Evolutionary conservation across 116 monocot species (phyloP), one percentile per base, ranked within the genome.

Genomic region (Trichopus zeylanicus): DNA sequence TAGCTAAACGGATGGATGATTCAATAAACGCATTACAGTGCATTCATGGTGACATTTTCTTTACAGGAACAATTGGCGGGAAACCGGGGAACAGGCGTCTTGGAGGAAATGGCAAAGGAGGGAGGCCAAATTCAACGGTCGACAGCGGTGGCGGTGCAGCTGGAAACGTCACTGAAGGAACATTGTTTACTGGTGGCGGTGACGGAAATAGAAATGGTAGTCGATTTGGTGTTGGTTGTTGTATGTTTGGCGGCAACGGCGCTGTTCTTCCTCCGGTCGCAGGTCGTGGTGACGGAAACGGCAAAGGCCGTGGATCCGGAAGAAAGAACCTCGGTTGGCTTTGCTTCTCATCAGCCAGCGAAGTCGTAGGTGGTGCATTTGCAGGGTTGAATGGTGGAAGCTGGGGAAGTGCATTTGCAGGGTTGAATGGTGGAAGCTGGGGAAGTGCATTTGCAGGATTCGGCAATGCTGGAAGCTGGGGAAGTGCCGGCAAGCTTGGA

Each of bases 171-270:
- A 71, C 2, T 49, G 70, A 39, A 1, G 72, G 72, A 3, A 65
- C 6, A 15, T 20, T 24, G 34, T 57, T 4, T 0, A 56, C 25
- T 0, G 70, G 60, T 24, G 80, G 54, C 1, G 68, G 72, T 2
- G 73, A 57, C 33, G 46, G 64, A 22, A 68, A 54, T 9, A 60
- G 76, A 13, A 59, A 31, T 18, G 71, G 56, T 6, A 69, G 65
- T 31, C 62, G 59, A 31, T 60, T 2, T 1, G 64, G 33, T 7
- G 72, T 58, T 7, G 80, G 76, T 28, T 46, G 56, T n/a, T 25
- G 56, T 51, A 24, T 61, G 24, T 46, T 37, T n/a, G 59, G 71
- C 26, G 38, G 29, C 0, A 33, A 32, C 13, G 74, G 62, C 10
- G 26, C 37, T 11, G 33, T 30, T 12, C 28, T 6, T 4, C 55